Evolutionary conservation across 331 rosid species (phyloP).

Genomic region (Erythrophleum ivorense): DNA sequence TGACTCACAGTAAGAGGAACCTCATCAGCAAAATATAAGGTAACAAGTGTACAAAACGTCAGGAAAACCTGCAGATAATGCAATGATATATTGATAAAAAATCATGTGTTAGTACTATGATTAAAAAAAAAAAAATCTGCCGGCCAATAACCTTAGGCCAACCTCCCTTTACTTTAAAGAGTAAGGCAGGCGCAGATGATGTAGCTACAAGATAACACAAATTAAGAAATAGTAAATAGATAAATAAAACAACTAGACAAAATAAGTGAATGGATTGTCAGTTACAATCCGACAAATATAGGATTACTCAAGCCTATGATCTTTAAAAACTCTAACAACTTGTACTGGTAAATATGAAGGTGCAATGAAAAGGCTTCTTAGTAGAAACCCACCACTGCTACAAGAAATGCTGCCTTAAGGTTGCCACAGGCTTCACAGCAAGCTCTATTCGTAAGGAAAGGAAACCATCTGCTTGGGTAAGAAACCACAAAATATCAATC

Average conservation of each 20-base stretch:
- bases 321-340: slow-evolving; percentile 7
- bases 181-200: background rate
- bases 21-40: slow-evolving; percentile 92
- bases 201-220: background rate
- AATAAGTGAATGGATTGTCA: background rate
- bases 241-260: background rate
- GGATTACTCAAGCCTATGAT: slow-evolving; percentile 22
- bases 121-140: slow-evolving; percentile 32
- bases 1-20: slow-evolving; percentile 72
- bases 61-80: slow-evolving; percentile 75
- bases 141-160: slow-evolving; percentile 4
- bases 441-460: slow-evolving; percentile 82
- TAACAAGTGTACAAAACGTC: slow-evolving; percentile 80
- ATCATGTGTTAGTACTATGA: slow-evolving; percentile 20
- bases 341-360: slow-evolving; percentile 21
- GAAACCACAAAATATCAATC: slow-evolving; percentile 40
- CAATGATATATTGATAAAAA: slow-evolving; percentile 12
- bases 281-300: slow-evolving; percentile 4
- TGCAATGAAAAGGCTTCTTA: slow-evolving; percentile 19
- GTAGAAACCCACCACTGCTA: slow-evolving; percentile 85
- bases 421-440: slow-evolving; percentile 99
- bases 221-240: background rate
- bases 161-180: slow-evolving; percentile 13
- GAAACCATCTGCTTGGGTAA: slow-evolving; percentile 84
- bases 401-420: slow-evolving; percentile 98